Evolutionary conservation across 352 stramenopile genomes (phyloP), one percentile per base, ranked within the genome.

Genomic region (Phytophthora citrophthora): DNA sequence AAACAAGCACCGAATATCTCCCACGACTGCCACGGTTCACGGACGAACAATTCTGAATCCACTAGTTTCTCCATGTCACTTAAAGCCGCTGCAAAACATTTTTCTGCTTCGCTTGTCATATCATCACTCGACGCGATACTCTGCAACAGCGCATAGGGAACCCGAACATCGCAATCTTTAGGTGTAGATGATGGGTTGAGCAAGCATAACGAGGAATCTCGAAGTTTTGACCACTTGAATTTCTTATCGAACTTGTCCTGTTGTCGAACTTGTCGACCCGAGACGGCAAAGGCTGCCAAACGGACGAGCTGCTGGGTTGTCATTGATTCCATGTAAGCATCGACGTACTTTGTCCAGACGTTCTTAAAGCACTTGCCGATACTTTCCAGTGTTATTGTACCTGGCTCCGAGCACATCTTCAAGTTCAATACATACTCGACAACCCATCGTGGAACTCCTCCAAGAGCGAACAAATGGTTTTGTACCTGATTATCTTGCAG

Each of bases 1-100:
- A 80, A 74, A n/a, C 54, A 76, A 64, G 67, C 58, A 65, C 72
- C 72, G 27, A 80, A 70, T 11, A 70, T 67, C 26, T 67, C 56
- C 51, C 51, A 61, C 4, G 18, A 60, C 36, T 54, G 51, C 46
- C 58, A 64, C 11, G 45, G 5, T 34, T 61, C 45, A 49, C 53
- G 5, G 3, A 20, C 3, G n/a, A 49, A 58, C 52, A 61, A 50
- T 23, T 3, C 32, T 5, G 8, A 12, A 18, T 72, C 45, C 0
- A 70, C 61, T 4, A 15, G 5, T 7, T 48, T 3, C 5, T 32
- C 26, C 32, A 61, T 4, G 48, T 57, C 34, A 5, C 56, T 43
- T 7, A 61, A 16, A 61, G 62, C 7, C 2, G 1, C 2, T 10
- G 41, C 32, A 43, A 64, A 64, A 16, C 4, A 5, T 11, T 34